phyloP scores from a whole-genome alignment of 2,329 filamentous ascomycete genomes.

The Pyrenophora teres region DNA sequence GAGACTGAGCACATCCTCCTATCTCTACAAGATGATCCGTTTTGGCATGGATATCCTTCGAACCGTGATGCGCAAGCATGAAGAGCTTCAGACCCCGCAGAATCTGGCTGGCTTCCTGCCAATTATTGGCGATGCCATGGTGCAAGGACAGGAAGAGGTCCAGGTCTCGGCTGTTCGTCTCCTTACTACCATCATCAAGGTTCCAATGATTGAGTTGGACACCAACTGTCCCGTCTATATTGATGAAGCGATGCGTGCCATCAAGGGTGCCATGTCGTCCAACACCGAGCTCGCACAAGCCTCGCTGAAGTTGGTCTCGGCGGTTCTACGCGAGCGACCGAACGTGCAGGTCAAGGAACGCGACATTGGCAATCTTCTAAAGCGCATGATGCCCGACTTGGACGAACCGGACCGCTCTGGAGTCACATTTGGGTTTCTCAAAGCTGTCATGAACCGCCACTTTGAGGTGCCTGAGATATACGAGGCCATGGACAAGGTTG shows the following conservation, averaged over 20 bases:
- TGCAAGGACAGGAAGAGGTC: conserved; percentile 87
- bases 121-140: conserved; percentile 82
- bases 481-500: conserved; percentile 80
- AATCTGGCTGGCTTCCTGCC: conserved; percentile 88
- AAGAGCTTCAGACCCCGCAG: conserved; percentile 74
- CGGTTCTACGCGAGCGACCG: conserved; percentile 79
- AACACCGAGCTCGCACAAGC: conserved; percentile 85
- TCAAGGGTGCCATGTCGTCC: conserved; percentile 77
- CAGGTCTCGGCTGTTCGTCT: conserved; percentile 85
- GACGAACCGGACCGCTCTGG: conserved; percentile 92
- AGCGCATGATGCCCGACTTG: conserved; percentile 82
- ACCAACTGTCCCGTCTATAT: conserved; percentile 77
- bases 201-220: conserved; percentile 73
- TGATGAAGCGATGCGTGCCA: conserved; percentile 80
- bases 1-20: conserved; percentile 73
- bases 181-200: conserved; percentile 82
- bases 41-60: conserved; percentile 89
- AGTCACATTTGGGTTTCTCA: conserved; percentile 91
- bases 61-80: conserved; percentile 83
- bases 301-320: conserved; percentile 83
- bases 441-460: conserved; percentile 82
- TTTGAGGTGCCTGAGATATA: conserved; percentile 87
- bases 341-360: conserved; percentile 78
- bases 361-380: conserved; percentile 80
- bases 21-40: conserved; percentile 83